Conservation (phyloP, 371 early-diverging fungal species). For the Mortierella sp. region DNA sequence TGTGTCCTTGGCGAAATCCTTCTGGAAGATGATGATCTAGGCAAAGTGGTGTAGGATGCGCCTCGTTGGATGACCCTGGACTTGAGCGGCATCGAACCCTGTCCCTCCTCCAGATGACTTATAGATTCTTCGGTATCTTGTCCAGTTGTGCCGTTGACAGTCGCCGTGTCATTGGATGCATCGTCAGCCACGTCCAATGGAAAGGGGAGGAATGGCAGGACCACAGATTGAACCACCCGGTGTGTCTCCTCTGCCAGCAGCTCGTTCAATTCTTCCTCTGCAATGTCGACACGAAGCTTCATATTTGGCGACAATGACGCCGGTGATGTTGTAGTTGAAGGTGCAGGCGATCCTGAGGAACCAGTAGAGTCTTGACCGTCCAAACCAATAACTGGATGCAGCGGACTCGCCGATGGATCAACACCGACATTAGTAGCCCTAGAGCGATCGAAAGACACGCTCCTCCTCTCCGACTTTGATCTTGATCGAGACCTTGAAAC, state of each 20-base stretch:
- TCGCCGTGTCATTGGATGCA: not conserved
- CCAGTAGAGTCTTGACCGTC: not conserved
- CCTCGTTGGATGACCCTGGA: slow-evolving; percentile 11
- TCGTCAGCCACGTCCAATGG: slow-evolving; percentile 18
- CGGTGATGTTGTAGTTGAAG: not conserved
- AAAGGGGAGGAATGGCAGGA: slow-evolving; percentile 48
- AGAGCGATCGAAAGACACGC: not conserved
- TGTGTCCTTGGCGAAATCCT: slow-evolving; percentile 26
- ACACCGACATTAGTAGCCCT: not conserved
- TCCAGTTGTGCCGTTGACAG: not conserved
- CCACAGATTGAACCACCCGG: slow-evolving; percentile 45
- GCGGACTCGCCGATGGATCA: not conserved
- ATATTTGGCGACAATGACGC: not conserved
- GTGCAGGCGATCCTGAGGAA: not conserved
- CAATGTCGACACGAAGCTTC: slow-evolving; percentile 24
- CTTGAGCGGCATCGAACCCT: not conserved
- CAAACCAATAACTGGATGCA: not conserved
- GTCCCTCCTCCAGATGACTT: slow-evolving; percentile 5
- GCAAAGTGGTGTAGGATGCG: slow-evolving; percentile 21
- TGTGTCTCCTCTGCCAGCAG: slow-evolving; percentile 45
- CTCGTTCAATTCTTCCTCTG: slow-evolving; percentile 35
- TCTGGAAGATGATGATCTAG: slow-evolving; percentile 20
- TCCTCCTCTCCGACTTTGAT: slow-evolving; percentile 6
- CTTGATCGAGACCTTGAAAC: slow-evolving; percentile 10
- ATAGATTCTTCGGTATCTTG: not conserved